These are phyloP conservation scores for Colletotrichum plurivorum DNA, from an alignment of 2,329 filamentous ascomycete species.

Conservation along the genomic window DNA sequence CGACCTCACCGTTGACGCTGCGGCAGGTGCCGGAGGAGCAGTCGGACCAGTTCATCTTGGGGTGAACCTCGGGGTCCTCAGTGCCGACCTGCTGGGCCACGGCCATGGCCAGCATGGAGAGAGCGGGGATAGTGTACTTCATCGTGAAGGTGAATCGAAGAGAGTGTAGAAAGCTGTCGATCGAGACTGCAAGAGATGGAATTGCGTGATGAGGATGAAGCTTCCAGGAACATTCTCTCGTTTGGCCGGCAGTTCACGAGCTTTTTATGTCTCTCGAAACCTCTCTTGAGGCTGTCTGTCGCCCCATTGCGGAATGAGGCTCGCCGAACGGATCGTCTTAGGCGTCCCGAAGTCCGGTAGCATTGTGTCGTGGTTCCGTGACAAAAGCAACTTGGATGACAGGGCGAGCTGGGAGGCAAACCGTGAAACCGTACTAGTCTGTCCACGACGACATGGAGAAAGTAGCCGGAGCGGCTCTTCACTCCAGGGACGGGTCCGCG, in stretches of 20 bases:
- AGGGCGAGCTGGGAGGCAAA: too few species aligned
- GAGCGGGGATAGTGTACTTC: slow-evolving; percentile 39
- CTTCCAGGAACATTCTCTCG: not conserved
- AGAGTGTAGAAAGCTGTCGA: not conserved
- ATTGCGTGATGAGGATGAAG: slow-evolving; percentile 13
- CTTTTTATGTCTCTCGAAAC: slow-evolving; percentile 24
- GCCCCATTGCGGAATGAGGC: slow-evolving; percentile 25
- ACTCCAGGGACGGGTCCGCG: not conserved
- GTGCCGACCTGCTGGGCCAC: slow-evolving; percentile 45
- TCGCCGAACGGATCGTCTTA: slow-evolving; percentile 15
- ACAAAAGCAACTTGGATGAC: not conserved
- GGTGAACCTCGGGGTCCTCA: slow-evolving; percentile 44
- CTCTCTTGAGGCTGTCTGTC: not conserved
- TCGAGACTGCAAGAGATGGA: not conserved
- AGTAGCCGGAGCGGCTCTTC: not conserved
- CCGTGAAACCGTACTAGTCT: not conserved
- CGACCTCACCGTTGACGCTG: slow-evolving; percentile 56
- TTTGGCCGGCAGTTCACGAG: not conserved
- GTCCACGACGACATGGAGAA: not conserved
- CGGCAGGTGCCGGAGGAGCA: slow-evolving; percentile 51
- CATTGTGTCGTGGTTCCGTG: slow-evolving; percentile 15
- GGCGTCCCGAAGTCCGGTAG: not conserved
- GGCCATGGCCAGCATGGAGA: slow-evolving; percentile 42
- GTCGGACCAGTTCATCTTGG: slow-evolving; percentile 46
- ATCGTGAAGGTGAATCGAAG: slow-evolving; percentile 19